phyloP scores from a whole-genome alignment of 1,284 basidiomycete genomes.

The Naganishia albida region DNA sequence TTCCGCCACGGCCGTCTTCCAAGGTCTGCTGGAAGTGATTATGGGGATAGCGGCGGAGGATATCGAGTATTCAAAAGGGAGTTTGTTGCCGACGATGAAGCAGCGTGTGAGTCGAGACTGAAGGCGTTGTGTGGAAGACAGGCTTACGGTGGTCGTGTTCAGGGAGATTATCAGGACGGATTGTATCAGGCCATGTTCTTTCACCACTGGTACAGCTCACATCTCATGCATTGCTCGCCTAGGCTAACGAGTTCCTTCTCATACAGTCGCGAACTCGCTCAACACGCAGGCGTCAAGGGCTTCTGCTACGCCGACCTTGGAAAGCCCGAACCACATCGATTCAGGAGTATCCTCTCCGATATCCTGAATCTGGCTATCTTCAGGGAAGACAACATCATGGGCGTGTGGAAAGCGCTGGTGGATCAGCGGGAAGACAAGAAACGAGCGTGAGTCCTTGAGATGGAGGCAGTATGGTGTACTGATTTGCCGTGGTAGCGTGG shows the following conservation, averaged over 20 bases:
- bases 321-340: constrained; percentile 69
- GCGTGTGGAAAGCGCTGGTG: constrained; percentile 35
- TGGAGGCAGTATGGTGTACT: background rate
- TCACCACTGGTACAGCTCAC: constrained; percentile 60
- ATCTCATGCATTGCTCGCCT: background rate
- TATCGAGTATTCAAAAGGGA: constrained; percentile 62
- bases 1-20: constrained; percentile 57
- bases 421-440: constrained; percentile 38
- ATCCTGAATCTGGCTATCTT: constrained; percentile 93
- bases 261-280: constrained; percentile 65
- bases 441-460: constrained; percentile 37
- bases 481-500: constrained; percentile 32
- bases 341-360: constrained; percentile 72
- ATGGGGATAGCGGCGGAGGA: constrained; percentile 63
- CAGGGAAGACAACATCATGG: constrained; percentile 48
- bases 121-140: background rate
- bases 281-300: constrained; percentile 70
- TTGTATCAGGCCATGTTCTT: constrained; percentile 65
- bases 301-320: constrained; percentile 74
- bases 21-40: constrained; percentile 67
- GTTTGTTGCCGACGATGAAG: constrained; percentile 59
- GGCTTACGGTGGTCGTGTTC: background rate
- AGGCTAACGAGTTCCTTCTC: background rate
- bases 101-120: constrained; percentile 37
- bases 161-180: constrained; percentile 67